Percentiles rank a stretch among this genome's conserved stretches.
These are phyloP conservation scores for Trichoderma atrobrunneum DNA, from an alignment of 2,329 filamentous ascomycete species.

Conservation along the genomic window DNA sequence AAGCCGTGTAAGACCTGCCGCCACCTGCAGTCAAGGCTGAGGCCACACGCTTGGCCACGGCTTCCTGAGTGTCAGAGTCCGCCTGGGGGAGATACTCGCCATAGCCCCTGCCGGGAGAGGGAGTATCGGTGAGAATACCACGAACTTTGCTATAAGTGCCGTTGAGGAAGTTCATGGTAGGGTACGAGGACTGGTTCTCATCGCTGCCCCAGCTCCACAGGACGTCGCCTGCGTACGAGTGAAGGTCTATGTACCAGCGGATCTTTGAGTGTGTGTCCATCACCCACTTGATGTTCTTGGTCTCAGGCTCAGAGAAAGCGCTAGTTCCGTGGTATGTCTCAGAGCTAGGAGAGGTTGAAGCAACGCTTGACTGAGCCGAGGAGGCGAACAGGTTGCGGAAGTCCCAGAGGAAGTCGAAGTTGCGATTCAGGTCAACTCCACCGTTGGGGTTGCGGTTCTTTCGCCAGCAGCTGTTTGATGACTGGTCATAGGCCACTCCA, in stretches of 20 bases:
- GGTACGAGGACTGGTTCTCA: conserved; percentile 45
- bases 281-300: conserved; percentile 52
- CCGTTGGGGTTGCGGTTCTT: conserved; percentile 52
- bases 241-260: conserved; percentile 58
- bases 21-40: conserved; percentile 29
- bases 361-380: conserved; percentile 36
- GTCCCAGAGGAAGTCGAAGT: conserved; percentile 59
- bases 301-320: conserved; percentile 56
- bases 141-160: conserved; percentile 49
- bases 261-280: conserved; percentile 49
- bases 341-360: conserved; percentile 38
- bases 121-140: conserved; percentile 41
- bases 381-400: conserved; percentile 43
- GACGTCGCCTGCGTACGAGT: conserved; percentile 51
- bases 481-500: conserved; percentile 51
- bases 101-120: conserved; percentile 36
- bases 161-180: conserved; percentile 53
- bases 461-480: conserved; percentile 50
- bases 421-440: conserved; percentile 55
- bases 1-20: conserved; percentile 32
- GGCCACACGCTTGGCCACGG: conserved; percentile 39
- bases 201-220: conserved; percentile 59
- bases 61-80: conserved; percentile 40
- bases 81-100: conserved; percentile 43
- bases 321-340: conserved; percentile 51